phyloP scores from a whole-genome alignment of 1,284 basidiomycete genomes.

The Baeospora myosura region DNA sequence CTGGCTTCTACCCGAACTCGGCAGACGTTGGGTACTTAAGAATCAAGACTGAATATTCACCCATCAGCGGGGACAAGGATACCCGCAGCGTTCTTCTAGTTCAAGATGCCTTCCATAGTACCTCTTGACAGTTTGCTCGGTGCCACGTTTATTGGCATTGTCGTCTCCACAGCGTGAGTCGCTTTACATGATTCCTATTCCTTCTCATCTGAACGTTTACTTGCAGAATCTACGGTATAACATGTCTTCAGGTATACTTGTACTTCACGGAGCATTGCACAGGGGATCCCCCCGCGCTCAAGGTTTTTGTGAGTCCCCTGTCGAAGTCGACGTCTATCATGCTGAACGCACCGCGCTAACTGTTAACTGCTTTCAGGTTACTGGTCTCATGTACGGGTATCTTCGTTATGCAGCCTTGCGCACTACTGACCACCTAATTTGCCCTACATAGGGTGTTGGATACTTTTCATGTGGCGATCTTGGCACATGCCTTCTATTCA shows the following conservation, averaged over 20 bases:
- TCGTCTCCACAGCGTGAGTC: constrained; percentile 4
- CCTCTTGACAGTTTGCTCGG: constrained; percentile 8
- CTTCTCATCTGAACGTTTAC: neutral
- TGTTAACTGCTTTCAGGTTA: neutral
- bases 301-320: neutral
- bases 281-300: neutral
- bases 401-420: neutral
- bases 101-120: constrained; percentile 3
- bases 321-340: neutral
- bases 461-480: neutral
- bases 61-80: too few relatives aligned
- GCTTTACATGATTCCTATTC: neutral
- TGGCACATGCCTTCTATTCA: neutral
- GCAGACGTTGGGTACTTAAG: too few relatives aligned
- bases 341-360: neutral
- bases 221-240: neutral
- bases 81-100: too few relatives aligned
- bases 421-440: neutral
- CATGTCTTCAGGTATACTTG: neutral
- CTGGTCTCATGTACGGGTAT: neutral
- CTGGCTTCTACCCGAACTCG: too few relatives aligned
- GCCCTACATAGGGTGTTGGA: neutral
- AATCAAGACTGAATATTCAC: too few relatives aligned
- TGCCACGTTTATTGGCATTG: constrained; percentile 5
- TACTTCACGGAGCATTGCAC: neutral